These are phyloP conservation scores for Thamnidium elegans DNA, from an alignment of 192 early-diverging fungal species.

Conservation along the genomic window DNA sequence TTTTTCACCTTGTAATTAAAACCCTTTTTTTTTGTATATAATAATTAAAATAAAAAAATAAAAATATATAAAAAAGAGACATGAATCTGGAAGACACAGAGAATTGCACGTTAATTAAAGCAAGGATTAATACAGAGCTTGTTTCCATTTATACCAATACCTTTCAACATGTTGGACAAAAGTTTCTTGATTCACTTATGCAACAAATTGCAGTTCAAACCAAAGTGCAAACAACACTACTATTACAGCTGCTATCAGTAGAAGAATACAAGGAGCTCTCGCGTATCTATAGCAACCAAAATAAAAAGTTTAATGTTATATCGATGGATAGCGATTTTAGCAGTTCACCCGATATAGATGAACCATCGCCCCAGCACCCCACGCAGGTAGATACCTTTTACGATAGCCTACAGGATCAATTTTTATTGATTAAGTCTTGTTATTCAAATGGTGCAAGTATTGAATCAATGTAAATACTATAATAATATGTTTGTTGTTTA, in stretches of 20 bases:
- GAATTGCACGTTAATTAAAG: neutral
- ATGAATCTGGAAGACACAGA: no score
- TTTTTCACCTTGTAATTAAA: neutral
- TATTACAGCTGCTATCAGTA: constrained; percentile 6
- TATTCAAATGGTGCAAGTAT: neutral
- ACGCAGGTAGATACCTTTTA: neutral
- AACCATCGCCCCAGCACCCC: constrained; percentile 6
- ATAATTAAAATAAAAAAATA: neutral
- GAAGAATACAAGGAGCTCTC: constrained; percentile 13
- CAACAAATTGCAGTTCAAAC: neutral
- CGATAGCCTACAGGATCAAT: constrained; percentile 2
- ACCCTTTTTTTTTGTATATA: neutral
- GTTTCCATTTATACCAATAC: constrained; percentile 8
- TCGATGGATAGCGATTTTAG: neutral
- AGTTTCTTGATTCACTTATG: constrained; percentile 9
- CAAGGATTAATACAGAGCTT: neutral
- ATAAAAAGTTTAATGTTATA: neutral
- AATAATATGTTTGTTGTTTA: neutral
- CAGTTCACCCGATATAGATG: neutral
- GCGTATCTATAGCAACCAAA: constrained; percentile 2
- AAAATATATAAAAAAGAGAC: no score
- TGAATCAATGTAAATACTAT: neutral
- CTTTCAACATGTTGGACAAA: constrained; percentile 8
- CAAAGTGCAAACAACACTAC: neutral
- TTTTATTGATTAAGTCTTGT: constrained; percentile 7